Evolutionary conservation across 169 alveolate genomes (phyloP).

Genomic region (Eimeria falciformis): DNA sequence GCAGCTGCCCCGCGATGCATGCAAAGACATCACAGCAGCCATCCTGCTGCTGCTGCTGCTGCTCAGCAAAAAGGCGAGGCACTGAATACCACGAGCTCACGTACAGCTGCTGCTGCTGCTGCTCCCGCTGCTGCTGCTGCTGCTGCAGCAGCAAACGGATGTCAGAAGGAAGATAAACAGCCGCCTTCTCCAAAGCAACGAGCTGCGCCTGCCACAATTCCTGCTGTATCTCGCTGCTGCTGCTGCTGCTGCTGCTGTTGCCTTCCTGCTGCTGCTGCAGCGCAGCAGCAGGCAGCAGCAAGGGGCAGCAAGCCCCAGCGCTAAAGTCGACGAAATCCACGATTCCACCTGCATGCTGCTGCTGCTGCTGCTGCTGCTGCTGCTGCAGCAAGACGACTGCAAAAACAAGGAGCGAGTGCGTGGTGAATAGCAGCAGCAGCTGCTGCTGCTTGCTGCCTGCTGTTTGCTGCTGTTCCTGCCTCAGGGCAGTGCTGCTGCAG

Average conservation of each 20-base stretch:
- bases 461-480: conserved; percentile 8
- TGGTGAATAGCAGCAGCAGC: conserved; percentile 36
- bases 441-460: conserved; percentile 62
- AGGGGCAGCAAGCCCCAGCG: conserved; percentile 52
- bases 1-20: conserved; percentile 65
- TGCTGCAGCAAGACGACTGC: conserved; percentile 60
- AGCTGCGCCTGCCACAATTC: conserved; percentile 55
- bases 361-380: conserved; percentile 69
- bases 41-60: conserved; percentile 68
- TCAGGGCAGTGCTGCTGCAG: conserved; percentile 50
- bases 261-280: conserved; percentile 10
- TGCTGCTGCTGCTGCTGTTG: conserved; percentile 54
- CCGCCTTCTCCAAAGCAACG: conserved; percentile 26
- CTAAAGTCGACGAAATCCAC: not conserved
- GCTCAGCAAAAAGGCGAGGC: conserved; percentile 62
- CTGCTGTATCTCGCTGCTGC: conserved; percentile 56
- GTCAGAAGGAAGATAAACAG: conserved; percentile 25
- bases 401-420: conserved; percentile 37
- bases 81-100: conserved; percentile 36
- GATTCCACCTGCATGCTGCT: conserved; percentile 27
- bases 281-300: conserved; percentile 30
- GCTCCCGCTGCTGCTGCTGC: conserved; percentile 63
- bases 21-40: conserved; percentile 36
- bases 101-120: conserved; percentile 66
- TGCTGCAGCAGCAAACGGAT: conserved; percentile 54